Base-by-base conservation (phyloP, 2,329 filamentous ascomycete species). In the Didymella pomorum region DNA sequence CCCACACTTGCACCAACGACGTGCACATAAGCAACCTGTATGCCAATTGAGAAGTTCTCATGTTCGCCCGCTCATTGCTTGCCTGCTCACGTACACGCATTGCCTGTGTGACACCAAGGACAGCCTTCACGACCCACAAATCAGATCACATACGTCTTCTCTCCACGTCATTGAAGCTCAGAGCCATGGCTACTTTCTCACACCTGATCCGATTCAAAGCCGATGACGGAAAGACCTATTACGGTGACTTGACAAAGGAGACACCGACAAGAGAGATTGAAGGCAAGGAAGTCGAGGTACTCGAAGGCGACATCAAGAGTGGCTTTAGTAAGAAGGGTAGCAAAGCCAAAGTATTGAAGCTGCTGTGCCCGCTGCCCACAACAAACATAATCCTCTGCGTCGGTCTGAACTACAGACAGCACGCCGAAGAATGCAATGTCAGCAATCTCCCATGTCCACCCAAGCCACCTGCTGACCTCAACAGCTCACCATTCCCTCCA, bases 301-400 rank as follows among this genome's bases (percentile, higher is more conserved):
- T 76, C 0, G 62, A 69, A 10, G 74, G 74, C 2, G 68, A 70
- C 62, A 49, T 75, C 0, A 52, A 66, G 55, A 62, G 25, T 18
- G 74, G 73, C 0, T 76, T 77, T 25, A 69, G 58, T 37, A 74
- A 71, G 60, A 71, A 60, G 5, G 71, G 67, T 1, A 52, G 50
- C 3, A 67, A 69, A 48, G 69, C 64, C 1, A 71, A 52, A 8
- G 70, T 77, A 10, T 61, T 56, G 23, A 75, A 74, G 69, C 59
- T 77, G 12, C 61, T 77, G 1, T 64, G 58, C 49, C 74, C 74
- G 2, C 43, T 77, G 1, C 64, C 69, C 1, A 58, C 52, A 12
- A 69, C 69, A n/a, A 70, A 70, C 33, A 72, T 74, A 7, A 59
- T 76, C 35, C 63, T 71, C 33, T 76, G 75, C 56, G 69, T 77